phyloP scores from a whole-genome alignment of 164 flowering plant species.

The Cinnamomum micranthum region DNA sequence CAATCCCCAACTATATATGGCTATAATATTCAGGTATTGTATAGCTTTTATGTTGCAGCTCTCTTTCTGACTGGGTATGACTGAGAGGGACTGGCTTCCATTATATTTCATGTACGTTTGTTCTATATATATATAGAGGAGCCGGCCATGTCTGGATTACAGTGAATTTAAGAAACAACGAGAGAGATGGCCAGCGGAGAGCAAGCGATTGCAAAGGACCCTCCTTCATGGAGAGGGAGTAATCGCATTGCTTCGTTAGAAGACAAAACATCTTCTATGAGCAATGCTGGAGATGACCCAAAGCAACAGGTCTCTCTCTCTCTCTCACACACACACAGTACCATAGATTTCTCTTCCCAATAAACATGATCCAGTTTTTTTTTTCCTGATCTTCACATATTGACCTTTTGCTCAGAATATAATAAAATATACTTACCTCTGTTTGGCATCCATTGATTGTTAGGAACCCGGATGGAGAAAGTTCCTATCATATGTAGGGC shows the following conservation, averaged over 20 bases:
- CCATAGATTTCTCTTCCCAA: not conserved
- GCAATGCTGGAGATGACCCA: slow-evolving; percentile 7
- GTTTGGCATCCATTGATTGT: not conserved
- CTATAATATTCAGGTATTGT: not conserved
- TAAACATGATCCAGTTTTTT: not conserved
- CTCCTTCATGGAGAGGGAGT: slow-evolving; percentile 24
- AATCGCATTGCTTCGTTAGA: slow-evolving; percentile 42
- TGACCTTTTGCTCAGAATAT: too few relatives aligned
- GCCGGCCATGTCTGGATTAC: not conserved
- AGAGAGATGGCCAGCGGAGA: slow-evolving; percentile 6
- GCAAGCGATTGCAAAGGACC: slow-evolving; percentile 10
- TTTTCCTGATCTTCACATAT: not conserved
- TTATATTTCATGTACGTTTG: not conserved
- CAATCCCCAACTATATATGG: not conserved
- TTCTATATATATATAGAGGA: not conserved
- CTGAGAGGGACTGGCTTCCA: too few relatives aligned
- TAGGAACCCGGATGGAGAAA: slow-evolving; percentile 53
- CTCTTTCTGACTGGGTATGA: too few relatives aligned
- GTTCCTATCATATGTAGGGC: slow-evolving; percentile 60
- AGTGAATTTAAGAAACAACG: not conserved
- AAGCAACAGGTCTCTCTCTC: slow-evolving; percentile 9
- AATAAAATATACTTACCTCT: too few relatives aligned
- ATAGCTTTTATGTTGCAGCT: not conserved
- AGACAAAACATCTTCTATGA: not conserved
- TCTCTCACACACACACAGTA: not conserved